These are phyloP conservation scores for Zelonia costaricensis DNA, from an alignment of 208 protist species.

Conservation along the genomic window DNA sequence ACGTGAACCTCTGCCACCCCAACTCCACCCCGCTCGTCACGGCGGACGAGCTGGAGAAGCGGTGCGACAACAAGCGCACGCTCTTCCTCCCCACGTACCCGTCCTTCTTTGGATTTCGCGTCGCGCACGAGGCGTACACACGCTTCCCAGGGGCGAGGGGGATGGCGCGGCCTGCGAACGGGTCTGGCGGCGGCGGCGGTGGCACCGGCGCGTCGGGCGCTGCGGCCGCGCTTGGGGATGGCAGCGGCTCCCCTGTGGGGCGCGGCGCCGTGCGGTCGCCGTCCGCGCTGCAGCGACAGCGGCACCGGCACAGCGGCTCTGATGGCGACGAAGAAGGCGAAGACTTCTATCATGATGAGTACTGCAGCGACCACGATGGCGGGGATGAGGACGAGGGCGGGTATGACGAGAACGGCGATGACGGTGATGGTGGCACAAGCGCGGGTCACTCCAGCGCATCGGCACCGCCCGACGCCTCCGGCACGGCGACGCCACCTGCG, in stretches of 20 bases:
- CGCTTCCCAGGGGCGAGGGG: constrained; percentile 40
- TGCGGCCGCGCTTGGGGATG: not conserved
- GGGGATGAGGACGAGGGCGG: constrained; percentile 2
- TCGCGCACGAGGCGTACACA: constrained; percentile 55
- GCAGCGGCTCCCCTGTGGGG: not conserved
- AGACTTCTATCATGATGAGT: constrained; percentile 13
- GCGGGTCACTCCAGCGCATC: too few relatives aligned
- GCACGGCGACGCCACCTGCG: too few relatives aligned
- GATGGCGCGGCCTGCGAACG: constrained; percentile 1
- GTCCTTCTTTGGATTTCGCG: constrained; percentile 72
- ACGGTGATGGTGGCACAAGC: not conserved
- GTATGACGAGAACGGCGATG: constrained; percentile 1
- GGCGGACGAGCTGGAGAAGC: constrained; percentile 54
- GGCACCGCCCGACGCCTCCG: too few relatives aligned
- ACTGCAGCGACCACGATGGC: constrained; percentile 1
- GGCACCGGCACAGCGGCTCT: too few relatives aligned
- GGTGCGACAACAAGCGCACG: constrained; percentile 38
- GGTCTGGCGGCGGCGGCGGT: not conserved
- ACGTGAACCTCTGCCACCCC: constrained; percentile 29
- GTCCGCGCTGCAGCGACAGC: not conserved
- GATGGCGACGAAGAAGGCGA: constrained; percentile 2
- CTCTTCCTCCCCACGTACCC: constrained; percentile 70
- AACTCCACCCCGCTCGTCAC: constrained; percentile 39
- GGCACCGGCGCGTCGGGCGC: too few relatives aligned
- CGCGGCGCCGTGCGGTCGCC: constrained; percentile 3